A percentile compares a stretch with the other conserved stretches of the same genome.
These are phyloP conservation scores for Dactylellina drechsleri DNA, from an alignment of 2,329 filamentous ascomycete genomes.

Conservation along the genomic window DNA sequence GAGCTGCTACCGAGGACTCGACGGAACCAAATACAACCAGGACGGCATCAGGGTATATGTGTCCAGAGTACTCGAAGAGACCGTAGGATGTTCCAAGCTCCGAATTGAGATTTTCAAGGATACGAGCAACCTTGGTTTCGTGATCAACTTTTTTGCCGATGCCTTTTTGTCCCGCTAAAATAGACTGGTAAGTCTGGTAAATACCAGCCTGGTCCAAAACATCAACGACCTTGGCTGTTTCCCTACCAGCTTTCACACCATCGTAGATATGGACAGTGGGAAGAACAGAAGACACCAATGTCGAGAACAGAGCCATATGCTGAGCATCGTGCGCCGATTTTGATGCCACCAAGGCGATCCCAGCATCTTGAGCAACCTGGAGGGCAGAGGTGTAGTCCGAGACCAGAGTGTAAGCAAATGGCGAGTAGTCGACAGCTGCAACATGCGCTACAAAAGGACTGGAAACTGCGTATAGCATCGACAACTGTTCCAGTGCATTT, in stretches of 20 bases:
- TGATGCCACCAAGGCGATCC: slow-evolving; percentile 84
- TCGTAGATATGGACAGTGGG: slow-evolving; percentile 92
- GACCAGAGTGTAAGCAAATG: slow-evolving; percentile 76
- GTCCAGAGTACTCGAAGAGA: slow-evolving; percentile 92
- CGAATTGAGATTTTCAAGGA: slow-evolving; percentile 81
- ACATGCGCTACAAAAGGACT: slow-evolving; percentile 94
- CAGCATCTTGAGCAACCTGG: slow-evolving; percentile 85
- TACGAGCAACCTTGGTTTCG: slow-evolving; percentile 75
- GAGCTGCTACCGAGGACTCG: slow-evolving; percentile 84
- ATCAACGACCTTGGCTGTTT: slow-evolving; percentile 84
- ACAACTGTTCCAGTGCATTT: slow-evolving; percentile 86
- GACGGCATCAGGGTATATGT: slow-evolving; percentile 80
- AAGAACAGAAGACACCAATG: slow-evolving; percentile 78
- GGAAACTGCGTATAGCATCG: slow-evolving; percentile 87
- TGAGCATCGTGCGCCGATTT: slow-evolving; percentile 89
- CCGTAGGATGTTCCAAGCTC: slow-evolving; percentile 94
- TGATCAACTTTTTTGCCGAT: slow-evolving; percentile 76
- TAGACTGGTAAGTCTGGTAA: slow-evolving; percentile 73
- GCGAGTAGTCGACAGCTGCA: slow-evolving; percentile 85
- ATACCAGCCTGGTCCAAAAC: slow-evolving; percentile 78
- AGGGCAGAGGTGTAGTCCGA: slow-evolving; percentile 86
- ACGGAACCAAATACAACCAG: slow-evolving; percentile 92
- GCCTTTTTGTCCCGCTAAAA: slow-evolving; percentile 71
- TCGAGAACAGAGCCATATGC: slow-evolving; percentile 92
- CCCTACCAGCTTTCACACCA: slow-evolving; percentile 81